Conservation (phyloP, 805 yeast genomes). For the Lipomyces orientalis region DNA sequence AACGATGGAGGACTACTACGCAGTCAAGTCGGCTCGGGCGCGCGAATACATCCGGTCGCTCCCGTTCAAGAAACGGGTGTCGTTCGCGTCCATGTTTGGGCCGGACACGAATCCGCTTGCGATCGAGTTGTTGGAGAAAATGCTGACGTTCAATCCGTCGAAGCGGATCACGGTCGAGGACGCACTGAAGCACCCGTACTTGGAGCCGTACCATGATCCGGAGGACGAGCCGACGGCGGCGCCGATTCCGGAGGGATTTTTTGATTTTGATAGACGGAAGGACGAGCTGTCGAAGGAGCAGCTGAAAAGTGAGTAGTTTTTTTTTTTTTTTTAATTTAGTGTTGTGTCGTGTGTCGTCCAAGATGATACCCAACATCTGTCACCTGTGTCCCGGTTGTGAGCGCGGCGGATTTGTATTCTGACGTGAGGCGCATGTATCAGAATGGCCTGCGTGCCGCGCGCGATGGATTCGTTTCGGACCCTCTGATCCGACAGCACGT, state of each 20-base stretch:
- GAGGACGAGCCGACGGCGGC: constrained; percentile 87
- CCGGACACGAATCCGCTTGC: constrained; percentile 65
- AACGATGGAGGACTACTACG: constrained; percentile 68
- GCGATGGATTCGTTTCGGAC: too few relatives aligned
- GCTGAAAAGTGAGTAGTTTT: constrained; percentile 56
- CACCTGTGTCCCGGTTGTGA: too few relatives aligned
- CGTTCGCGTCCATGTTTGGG: constrained; percentile 53
- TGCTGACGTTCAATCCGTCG: constrained; percentile 82
- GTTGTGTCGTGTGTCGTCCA: neutral
- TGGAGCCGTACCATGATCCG: constrained; percentile 90
- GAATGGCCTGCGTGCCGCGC: too few relatives aligned
- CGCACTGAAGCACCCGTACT: constrained; percentile 86
- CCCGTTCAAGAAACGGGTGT: constrained; percentile 69
- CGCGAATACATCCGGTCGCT: constrained; percentile 83
- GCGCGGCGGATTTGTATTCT: too few relatives aligned
- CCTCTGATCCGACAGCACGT: too few relatives aligned
- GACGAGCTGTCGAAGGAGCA: constrained; percentile 78
- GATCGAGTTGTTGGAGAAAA: constrained; percentile 66
- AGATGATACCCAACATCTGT: too few relatives aligned
- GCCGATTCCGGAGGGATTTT: constrained; percentile 83
- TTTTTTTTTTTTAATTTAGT: neutral
- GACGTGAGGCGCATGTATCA: too few relatives aligned
- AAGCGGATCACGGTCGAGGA: constrained; percentile 82
- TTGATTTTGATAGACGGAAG: constrained; percentile 84
- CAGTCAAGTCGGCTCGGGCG: constrained; percentile 70